These are phyloP conservation scores for Oryza rufipogon DNA, from an alignment of 176 grass and related monocot genomes.

Conservation along the genomic window DNA sequence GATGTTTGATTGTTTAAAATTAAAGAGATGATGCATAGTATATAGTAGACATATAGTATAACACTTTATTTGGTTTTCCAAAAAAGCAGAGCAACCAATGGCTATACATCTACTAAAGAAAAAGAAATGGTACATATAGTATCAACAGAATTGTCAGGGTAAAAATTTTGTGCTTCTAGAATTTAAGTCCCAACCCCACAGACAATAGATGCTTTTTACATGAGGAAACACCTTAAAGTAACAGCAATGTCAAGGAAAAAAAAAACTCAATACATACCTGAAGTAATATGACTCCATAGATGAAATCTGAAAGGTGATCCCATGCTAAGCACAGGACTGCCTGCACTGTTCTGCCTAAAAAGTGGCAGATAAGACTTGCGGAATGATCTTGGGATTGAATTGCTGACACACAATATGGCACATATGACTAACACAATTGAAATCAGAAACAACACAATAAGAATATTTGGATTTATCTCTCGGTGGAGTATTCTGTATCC, in stretches of 20 bases:
- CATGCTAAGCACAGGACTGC: constrained; percentile 59
- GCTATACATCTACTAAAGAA: neutral
- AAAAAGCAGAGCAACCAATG: constrained; percentile 24
- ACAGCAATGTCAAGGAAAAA: neutral
- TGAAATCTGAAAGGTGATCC: constrained; percentile 78
- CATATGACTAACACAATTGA: constrained; percentile 75
- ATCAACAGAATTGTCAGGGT: constrained; percentile 10
- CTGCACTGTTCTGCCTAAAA: constrained; percentile 64
- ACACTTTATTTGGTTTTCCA: constrained; percentile 23
- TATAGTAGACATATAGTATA: neutral
- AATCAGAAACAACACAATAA: constrained; percentile 68
- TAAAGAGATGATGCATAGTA: neutral
- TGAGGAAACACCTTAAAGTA: neutral
- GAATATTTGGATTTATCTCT: constrained; percentile 78
- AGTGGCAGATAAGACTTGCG: constrained; percentile 79
- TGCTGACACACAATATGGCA: constrained; percentile 64
- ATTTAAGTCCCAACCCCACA: neutral
- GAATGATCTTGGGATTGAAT: constrained; percentile 75
- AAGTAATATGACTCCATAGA: constrained; percentile 79
- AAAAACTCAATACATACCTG: constrained; percentile 49
- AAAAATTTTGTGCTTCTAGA: constrained; percentile 11
- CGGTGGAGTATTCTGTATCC: constrained; percentile 68
- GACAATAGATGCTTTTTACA: neutral
- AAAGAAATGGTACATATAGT: neutral
- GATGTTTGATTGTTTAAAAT: neutral